Percentiles rank a stretch among this genome's conserved stretches.
These are phyloP conservation scores for Pleurotus eryngii DNA, from an alignment of 768 basidiomycete genomes.

Conservation along the genomic window DNA sequence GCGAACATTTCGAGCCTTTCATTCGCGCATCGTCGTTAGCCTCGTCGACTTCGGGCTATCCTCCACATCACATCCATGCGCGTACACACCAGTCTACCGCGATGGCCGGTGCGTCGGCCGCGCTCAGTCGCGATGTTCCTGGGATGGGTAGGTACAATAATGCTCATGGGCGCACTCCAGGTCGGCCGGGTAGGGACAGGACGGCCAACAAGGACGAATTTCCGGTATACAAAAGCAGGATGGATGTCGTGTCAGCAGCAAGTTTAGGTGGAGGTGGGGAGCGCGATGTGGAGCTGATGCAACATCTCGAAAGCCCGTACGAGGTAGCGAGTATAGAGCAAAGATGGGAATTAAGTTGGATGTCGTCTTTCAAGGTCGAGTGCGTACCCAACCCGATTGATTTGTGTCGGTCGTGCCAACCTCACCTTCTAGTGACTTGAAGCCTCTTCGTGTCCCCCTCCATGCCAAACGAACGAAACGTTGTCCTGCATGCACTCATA, in stretches of 20 bases:
- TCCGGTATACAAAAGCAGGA: slow-evolving; percentile 68
- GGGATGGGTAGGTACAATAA: slow-evolving; percentile 73
- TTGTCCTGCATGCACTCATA: slow-evolving; percentile 91
- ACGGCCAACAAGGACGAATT: slow-evolving; percentile 74
- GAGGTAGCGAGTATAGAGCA: slow-evolving; percentile 73
- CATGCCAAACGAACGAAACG: slow-evolving; percentile 95
- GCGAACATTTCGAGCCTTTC: slow-evolving; percentile 96
- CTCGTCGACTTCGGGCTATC: slow-evolving; percentile 51
- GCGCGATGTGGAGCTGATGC: slow-evolving; percentile 68
- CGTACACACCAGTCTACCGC: slow-evolving; percentile 67
- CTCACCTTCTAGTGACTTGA: slow-evolving; percentile 60
- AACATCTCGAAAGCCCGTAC: slow-evolving; percentile 54
- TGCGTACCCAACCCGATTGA: slow-evolving; percentile 30
- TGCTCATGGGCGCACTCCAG: slow-evolving; percentile 47
- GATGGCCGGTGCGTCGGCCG: slow-evolving; percentile 86
- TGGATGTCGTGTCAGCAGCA: slow-evolving; percentile 59
- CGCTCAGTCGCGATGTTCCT: slow-evolving; percentile 84
- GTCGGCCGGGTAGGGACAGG: slow-evolving; percentile 55
- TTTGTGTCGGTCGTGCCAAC: not conserved
- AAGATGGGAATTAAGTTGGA: slow-evolving; percentile 82
- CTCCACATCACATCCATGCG: slow-evolving; percentile 69
- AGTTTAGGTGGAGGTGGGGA: slow-evolving; percentile 61
- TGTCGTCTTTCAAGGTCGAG: slow-evolving; percentile 59
- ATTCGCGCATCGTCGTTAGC: slow-evolving; percentile 79
- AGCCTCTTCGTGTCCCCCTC: slow-evolving; percentile 86